Base-by-base conservation (phyloP, 192 early-diverging fungal species). In the Dimargaris verticillata region DNA sequence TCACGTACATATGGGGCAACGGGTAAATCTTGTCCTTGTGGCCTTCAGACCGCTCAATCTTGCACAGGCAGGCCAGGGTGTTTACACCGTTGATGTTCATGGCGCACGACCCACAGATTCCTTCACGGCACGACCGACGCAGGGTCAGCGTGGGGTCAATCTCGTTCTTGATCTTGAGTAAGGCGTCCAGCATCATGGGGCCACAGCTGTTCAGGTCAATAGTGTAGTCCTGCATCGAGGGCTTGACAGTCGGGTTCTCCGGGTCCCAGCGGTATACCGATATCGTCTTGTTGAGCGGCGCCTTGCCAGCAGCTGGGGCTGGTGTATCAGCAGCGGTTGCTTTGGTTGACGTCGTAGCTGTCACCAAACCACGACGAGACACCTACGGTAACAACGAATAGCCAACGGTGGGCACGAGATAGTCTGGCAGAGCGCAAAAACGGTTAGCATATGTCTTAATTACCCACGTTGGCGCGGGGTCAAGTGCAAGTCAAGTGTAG, bases 181-280 rank as follows among this genome's bases (percentile, higher is more conserved):
- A 69, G 22, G 89, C 94, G 70, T 94, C 92, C 42, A 97, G 78
- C 12, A 94, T 81, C 94, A 97, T 97, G 57, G 94, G 94, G 33
- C 94, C 94, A 67, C 89, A 92, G 52, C 76, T 64, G 80, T 88
- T 91, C 70, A 97, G 75, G 73, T 97, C 88, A 42, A 97, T 76
- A 75, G 84, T 77, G 78, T 93, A 97, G 28, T 76, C 79, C 68
- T 91, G 84, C 63, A 97, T 77, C 62, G 72, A 74, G 53, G 95
- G 95, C 79, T 94, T 90, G 62, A 81, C 88, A 0, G 83, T 72
- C 1, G 95, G 95, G 17, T 66, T 72, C 64, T 93, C 95, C 52
- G 95, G 95, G 74, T 93, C 92, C 90, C 95, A 97, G 59, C 95
- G 84, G 77, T 97, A 97, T 70, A 97, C 95, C 65, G 90, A 76